A percentile compares a stretch with the other conserved stretches of the same genome.
These are phyloP conservation scores for Mortierella antarctica DNA, from an alignment of 192 early-diverging fungal genomes.

Conservation along the genomic window DNA sequence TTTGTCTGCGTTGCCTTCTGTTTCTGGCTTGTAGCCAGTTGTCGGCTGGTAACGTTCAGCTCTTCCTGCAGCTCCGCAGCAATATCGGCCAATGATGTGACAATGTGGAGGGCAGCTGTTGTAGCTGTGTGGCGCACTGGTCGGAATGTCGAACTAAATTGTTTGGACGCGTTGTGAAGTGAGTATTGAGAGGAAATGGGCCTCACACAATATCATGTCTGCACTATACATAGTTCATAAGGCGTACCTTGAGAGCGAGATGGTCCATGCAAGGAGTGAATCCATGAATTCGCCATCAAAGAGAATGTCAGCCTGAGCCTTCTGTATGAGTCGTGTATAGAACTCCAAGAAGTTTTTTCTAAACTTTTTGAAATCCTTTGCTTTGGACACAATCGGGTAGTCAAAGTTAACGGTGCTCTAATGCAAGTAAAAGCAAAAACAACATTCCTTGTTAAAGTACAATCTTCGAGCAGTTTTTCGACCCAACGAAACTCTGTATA, in stretches of 20 bases:
- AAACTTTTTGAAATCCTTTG: constrained; percentile 73
- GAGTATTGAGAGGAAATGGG: neutral
- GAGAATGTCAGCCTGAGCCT: constrained; percentile 69
- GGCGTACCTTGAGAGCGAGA: constrained; percentile 69
- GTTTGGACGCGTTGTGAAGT: neutral
- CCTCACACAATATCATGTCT: neutral
- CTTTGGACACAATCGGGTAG: constrained; percentile 83
- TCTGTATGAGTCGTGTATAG: constrained; percentile 64
- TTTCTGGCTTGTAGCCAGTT: constrained; percentile 70
- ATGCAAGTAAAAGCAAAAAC: neutral
- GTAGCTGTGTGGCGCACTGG: constrained; percentile 94
- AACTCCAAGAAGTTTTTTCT: constrained; percentile 77
- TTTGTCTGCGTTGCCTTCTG: constrained; percentile 43
- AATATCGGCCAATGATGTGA: constrained; percentile 75
- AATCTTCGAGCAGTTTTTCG: neutral
- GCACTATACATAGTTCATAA: neutral
- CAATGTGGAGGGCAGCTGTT: constrained; percentile 71
- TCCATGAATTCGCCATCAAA: constrained; percentile 72
- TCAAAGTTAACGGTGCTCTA: constrained; percentile 64
- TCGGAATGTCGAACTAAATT: constrained; percentile 77
- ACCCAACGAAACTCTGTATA: constrained; percentile 16
- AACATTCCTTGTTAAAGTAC: neutral
- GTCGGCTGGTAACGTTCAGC: constrained; percentile 72
- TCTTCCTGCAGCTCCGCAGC: constrained; percentile 69
- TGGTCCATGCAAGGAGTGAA: constrained; percentile 72